These are phyloP conservation scores for Erodium chrysanthum DNA, from an alignment of 441 rosid genomes.

Conservation along the genomic window DNA sequence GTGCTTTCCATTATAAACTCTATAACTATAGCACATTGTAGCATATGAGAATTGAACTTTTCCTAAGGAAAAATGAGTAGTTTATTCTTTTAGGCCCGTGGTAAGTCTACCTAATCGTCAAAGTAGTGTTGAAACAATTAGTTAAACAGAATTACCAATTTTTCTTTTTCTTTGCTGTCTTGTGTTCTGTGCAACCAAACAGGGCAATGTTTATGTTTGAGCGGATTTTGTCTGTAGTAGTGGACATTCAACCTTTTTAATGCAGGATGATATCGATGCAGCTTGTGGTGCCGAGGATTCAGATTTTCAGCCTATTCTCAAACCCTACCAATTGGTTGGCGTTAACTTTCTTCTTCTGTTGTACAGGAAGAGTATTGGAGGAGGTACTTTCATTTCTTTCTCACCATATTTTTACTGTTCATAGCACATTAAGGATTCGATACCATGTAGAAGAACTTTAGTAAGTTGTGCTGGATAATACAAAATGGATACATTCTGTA, in stretches of 20 bases:
- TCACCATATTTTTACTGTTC: neutral
- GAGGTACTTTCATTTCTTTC: constrained; percentile 44
- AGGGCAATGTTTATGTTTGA: neutral
- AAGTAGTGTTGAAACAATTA: too few relatives aligned
- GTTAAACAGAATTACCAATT: too few relatives aligned
- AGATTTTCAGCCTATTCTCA: constrained; percentile 76
- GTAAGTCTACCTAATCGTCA: too few relatives aligned
- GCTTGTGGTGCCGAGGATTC: constrained; percentile 68
- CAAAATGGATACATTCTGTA: too few relatives aligned
- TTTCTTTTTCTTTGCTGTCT: neutral
- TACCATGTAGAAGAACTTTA: neutral
- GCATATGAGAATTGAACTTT: too few relatives aligned
- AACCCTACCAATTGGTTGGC: constrained; percentile 89
- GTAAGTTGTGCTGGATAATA: too few relatives aligned
- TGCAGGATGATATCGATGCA: constrained; percentile 60
- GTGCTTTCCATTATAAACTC: too few relatives aligned
- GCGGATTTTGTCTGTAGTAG: constrained; percentile 1
- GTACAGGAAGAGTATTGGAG: constrained; percentile 70
- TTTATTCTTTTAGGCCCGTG: too few relatives aligned
- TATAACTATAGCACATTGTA: too few relatives aligned
- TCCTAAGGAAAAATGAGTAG: too few relatives aligned
- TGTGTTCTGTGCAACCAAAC: neutral
- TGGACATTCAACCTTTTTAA: constrained; percentile 8
- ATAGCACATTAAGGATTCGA: neutral
- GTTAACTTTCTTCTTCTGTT: constrained; percentile 88